phyloP scores from a whole-genome alignment of 139 green algal genomes.

The Marvania coccoides region DNA sequence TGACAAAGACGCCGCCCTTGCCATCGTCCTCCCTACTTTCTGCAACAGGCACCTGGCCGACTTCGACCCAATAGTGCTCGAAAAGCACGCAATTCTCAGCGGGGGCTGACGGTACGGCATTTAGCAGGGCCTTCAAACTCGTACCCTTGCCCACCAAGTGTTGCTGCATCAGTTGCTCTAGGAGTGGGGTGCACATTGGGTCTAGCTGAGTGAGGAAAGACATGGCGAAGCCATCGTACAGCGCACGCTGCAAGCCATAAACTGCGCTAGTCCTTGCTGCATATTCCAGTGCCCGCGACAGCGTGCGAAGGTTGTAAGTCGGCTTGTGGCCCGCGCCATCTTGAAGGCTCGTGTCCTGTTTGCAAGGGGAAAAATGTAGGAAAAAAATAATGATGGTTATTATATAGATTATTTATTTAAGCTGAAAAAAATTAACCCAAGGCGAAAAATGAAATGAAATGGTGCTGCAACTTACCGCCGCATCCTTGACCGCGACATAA shows the following conservation, averaged over 20 bases:
- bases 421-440: neutral
- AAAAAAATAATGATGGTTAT: neutral
- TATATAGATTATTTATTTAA: neutral
- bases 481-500: slow-evolving; percentile 74
- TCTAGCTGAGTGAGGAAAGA: slow-evolving; percentile 86
- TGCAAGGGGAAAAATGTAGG: neutral
- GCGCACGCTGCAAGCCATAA: slow-evolving; percentile 83
- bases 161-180: slow-evolving; percentile 65
- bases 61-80: slow-evolving; percentile 92
- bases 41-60: slow-evolving; percentile 43
- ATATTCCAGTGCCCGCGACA: slow-evolving; percentile 89
- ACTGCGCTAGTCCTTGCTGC: slow-evolving; percentile 41
- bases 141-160: slow-evolving; percentile 43
- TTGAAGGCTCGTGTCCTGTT: slow-evolving; percentile 50
- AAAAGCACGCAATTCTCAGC: slow-evolving; percentile 66
- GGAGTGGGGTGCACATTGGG: slow-evolving; percentile 15
- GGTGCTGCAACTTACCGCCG: slow-evolving; percentile 45
- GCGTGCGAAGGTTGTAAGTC: slow-evolving; percentile 88
- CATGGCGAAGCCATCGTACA: slow-evolving; percentile 93
- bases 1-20: slow-evolving; percentile 64
- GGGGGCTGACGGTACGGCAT: slow-evolving; percentile 24
- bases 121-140: slow-evolving; percentile 36
- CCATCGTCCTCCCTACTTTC: slow-evolving; percentile 37
- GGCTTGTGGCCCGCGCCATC: slow-evolving; percentile 84
- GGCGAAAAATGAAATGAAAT: too few relatives aligned